Conservation (phyloP, 768 basidiomycete genomes). For the Tricholoma bakamatsutake region DNA sequence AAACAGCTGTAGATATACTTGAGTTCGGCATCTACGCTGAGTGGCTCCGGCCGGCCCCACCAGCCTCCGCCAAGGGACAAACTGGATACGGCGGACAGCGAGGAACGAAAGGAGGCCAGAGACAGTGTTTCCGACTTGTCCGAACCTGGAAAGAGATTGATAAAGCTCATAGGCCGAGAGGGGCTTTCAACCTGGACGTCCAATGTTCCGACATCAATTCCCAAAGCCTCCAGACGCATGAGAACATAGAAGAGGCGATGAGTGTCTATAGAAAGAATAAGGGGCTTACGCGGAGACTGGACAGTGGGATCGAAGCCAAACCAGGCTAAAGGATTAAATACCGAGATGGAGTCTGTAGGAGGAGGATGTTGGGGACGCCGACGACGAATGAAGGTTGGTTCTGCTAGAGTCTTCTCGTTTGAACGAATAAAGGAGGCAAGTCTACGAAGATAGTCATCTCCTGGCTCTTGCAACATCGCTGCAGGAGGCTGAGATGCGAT, state of each 20-base stretch:
- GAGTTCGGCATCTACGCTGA: conserved; percentile 64
- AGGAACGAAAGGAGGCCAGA: conserved; percentile 68
- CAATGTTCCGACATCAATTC: conserved; percentile 71
- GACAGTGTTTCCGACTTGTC: conserved; percentile 75
- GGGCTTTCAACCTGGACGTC: conserved; percentile 72
- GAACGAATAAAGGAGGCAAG: conserved; percentile 66
- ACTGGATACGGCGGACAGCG: conserved; percentile 68
- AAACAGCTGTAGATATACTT: conserved; percentile 87
- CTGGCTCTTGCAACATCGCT: conserved; percentile 44
- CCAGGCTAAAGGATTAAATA: conserved; percentile 63
- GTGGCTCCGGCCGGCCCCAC: conserved; percentile 61
- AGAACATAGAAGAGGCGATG: conserved; percentile 87
- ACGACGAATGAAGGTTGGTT: conserved; percentile 47
- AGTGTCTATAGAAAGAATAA: conserved; percentile 64
- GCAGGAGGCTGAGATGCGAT: conserved; percentile 1
- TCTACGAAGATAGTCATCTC: conserved; percentile 71
- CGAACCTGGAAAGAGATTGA: conserved; percentile 45
- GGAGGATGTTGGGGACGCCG: conserved; percentile 34
- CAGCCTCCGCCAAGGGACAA: conserved; percentile 69
- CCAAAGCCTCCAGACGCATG: conserved; percentile 78
- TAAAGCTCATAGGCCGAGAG: conserved; percentile 71
- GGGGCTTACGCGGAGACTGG: conserved; percentile 41
- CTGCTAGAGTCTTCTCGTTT: conserved; percentile 70
- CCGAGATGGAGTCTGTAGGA: conserved; percentile 27
- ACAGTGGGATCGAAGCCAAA: conserved; percentile 33